Conservation (phyloP, 1,284 basidiomycete species). For the Leccinum griseonigrum region DNA sequence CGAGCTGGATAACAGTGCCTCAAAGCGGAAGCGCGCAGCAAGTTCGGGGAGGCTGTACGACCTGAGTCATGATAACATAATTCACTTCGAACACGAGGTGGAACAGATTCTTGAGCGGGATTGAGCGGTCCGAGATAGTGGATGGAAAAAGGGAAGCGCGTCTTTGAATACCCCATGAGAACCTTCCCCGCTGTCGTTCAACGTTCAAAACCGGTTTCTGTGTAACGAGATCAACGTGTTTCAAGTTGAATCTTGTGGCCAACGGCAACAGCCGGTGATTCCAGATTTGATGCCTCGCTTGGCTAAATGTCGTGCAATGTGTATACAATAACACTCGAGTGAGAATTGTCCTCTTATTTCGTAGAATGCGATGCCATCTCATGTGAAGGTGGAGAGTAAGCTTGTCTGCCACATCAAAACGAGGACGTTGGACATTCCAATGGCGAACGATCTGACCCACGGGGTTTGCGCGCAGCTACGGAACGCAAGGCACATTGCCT, state of each 20-base stretch:
- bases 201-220: constrained; percentile 7
- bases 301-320: constrained; percentile 7
- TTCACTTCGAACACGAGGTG: constrained; percentile 30
- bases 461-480: constrained; percentile 11
- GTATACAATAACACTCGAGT: constrained; percentile 3
- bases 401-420: constrained; percentile 25
- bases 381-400: constrained; percentile 2
- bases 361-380: constrained; percentile 6
- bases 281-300: background rate
- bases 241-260: constrained; percentile 4
- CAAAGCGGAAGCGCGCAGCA: constrained; percentile 6
- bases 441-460: constrained; percentile 14
- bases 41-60: constrained; percentile 12
- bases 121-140: constrained; percentile 9
- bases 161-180: constrained; percentile 9
- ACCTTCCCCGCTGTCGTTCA: constrained; percentile 8
- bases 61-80: constrained; percentile 14
- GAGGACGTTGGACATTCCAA: constrained; percentile 13
- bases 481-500: constrained; percentile 19
- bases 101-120: constrained; percentile 14
- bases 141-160: constrained; percentile 5
- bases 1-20: constrained; percentile 10
- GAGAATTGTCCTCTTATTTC: background rate
- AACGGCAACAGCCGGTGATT: constrained; percentile 3
- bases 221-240: constrained; percentile 13